These are phyloP conservation scores for Xerocomus minutiporus DNA, from an alignment of 1,284 basidiomycete species.

Conservation along the genomic window DNA sequence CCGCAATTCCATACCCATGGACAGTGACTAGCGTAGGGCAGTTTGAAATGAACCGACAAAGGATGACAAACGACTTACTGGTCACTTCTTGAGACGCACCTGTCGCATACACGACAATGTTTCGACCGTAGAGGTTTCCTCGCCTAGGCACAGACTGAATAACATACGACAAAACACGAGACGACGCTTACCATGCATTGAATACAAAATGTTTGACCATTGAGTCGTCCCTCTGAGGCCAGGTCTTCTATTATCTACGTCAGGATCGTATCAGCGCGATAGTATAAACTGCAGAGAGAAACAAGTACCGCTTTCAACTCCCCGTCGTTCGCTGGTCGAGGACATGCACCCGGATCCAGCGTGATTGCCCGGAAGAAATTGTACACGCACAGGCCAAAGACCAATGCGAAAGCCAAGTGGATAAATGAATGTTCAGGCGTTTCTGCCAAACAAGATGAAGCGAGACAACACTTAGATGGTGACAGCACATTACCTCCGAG, in stretches of 20 bases:
- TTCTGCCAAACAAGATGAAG: slow-evolving; percentile 40
- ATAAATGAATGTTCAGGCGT: slow-evolving; percentile 71
- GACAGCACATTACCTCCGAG: slow-evolving; percentile 48
- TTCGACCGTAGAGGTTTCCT: slow-evolving; percentile 91
- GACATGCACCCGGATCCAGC: slow-evolving; percentile 88
- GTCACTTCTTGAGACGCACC: slow-evolving; percentile 85
- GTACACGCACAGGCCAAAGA: slow-evolving; percentile 71
- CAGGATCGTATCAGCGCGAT: slow-evolving; percentile 1
- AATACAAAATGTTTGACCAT: slow-evolving; percentile 95
- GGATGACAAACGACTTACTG: slow-evolving; percentile 58
- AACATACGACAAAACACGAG: not conserved
- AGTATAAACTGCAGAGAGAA: not conserved
- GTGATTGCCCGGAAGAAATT: slow-evolving; percentile 89
- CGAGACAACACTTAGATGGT: not conserved
- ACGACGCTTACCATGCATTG: slow-evolving; percentile 71
- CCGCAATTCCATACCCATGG: slow-evolving; percentile 99
- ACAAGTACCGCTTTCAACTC: slow-evolving; percentile 76
- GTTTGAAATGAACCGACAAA: slow-evolving; percentile 4
- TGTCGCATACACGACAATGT: slow-evolving; percentile 90
- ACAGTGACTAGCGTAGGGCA: slow-evolving; percentile 65
- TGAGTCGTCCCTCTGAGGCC: slow-evolving; percentile 81
- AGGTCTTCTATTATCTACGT: slow-evolving; percentile 82
- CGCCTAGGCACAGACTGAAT: slow-evolving; percentile 43
- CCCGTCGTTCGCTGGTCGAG: slow-evolving; percentile 70
- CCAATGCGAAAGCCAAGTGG: slow-evolving; percentile 73